Percentiles rank a stretch among this genome's conserved stretches.
Evolutionary conservation across 768 basidiomycete species (phyloP).

Genomic region (Chalciporus pseudorubinellus): DNA sequence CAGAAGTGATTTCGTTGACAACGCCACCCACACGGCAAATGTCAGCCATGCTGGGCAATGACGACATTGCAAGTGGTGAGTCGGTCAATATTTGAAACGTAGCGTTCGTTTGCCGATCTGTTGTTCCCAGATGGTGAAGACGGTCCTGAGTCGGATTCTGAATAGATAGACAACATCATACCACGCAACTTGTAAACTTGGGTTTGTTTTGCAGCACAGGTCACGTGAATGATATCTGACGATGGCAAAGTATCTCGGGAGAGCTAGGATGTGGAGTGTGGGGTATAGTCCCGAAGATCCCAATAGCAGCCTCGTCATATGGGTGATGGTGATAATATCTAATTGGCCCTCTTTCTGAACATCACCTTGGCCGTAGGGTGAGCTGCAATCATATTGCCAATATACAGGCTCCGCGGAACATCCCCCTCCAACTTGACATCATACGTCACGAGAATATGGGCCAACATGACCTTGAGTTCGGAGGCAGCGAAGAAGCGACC

Average conservation of each 20-base stretch:
- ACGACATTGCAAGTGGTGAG: constrained; percentile 22
- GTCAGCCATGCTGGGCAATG: constrained; percentile 1
- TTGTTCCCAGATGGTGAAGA: constrained; percentile 5
- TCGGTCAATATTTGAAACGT: not conserved
- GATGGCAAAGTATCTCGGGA: too few relatives aligned
- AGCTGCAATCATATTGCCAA: not conserved
- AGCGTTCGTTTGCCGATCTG: not conserved
- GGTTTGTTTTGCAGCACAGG: not conserved
- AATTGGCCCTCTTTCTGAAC: constrained; percentile 2
- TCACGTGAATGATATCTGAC: not conserved
- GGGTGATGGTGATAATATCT: too few relatives aligned
- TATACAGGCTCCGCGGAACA: not conserved
- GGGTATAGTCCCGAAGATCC: too few relatives aligned
- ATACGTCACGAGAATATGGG: constrained; percentile 35
- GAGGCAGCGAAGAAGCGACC: constrained; percentile 42
- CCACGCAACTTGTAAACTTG: not conserved
- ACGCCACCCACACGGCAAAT: constrained; percentile 18
- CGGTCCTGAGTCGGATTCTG: not conserved
- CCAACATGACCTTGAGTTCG: constrained; percentile 45
- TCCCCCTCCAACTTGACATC: constrained; percentile 1
- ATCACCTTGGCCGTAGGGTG: not conserved
- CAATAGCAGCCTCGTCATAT: too few relatives aligned
- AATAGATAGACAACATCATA: not conserved
- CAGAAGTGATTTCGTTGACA: constrained; percentile 16
- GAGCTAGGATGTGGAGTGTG: not conserved